phyloP scores from a whole-genome alignment of 257 asterid species.

The Orobanche coerulescens region DNA sequence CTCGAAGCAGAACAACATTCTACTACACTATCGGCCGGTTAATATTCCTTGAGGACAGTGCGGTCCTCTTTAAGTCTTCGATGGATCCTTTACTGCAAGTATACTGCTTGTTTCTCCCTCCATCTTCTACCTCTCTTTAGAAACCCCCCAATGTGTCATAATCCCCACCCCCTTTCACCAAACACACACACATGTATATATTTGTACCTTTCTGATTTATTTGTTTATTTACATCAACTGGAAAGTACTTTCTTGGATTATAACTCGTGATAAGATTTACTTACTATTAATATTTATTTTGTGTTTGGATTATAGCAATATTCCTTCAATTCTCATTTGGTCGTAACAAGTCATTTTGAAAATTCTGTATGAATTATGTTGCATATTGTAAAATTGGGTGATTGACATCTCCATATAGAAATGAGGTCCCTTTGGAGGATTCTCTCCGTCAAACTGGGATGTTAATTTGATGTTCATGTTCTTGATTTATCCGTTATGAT shows the following conservation, averaged over 20 bases:
- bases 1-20: constrained; percentile 87
- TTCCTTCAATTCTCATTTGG: background rate
- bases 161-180: background rate
- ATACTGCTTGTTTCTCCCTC: constrained; percentile 22
- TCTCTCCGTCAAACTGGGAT: background rate
- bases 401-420: background rate
- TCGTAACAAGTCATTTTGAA: background rate
- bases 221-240: background rate
- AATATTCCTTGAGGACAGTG: constrained; percentile 86
- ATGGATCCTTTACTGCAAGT: constrained; percentile 90
- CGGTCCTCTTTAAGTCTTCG: constrained; percentile 73
- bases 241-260: background rate
- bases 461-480: background rate
- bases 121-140: background rate
- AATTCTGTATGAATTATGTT: background rate
- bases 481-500: background rate
- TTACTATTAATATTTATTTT: background rate
- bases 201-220: background rate
- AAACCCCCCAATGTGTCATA: background rate
- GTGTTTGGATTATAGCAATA: background rate
- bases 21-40: constrained; percentile 86
- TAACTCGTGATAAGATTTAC: background rate
- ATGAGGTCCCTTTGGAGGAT: constrained; percentile 9
- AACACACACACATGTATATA: background rate
- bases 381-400: constrained; percentile 2